Base-by-base conservation (phyloP, 2,329 filamentous ascomycete genomes). In the Xylariaceae sp. region DNA sequence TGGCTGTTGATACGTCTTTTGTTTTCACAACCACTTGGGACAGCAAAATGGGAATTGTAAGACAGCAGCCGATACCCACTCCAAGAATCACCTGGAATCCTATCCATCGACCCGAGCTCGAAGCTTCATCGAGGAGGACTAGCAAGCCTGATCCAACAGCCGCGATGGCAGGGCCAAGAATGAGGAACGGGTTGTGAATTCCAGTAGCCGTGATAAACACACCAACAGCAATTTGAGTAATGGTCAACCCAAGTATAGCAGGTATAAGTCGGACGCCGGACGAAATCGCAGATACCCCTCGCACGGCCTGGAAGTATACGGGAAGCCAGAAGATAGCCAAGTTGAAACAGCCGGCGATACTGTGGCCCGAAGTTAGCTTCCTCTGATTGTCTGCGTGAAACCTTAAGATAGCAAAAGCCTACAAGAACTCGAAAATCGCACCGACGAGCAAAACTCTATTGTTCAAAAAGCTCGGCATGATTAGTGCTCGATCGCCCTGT, bases 21-120 rank as follows among this genome's bases (percentile, higher is more conserved):
- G 53, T 48, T n/a, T 45, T 48, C 12, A 55, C 53, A 17, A 49
- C 49, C 17, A 55, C 49, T 49, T 55, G 53, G 2, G 53, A 55
- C 41, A 53, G 41, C 33, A 53, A 48, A 10, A 49, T 17, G 40
- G 50, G 50, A 44, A 53, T 53, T 31, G 45, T 53, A 3, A 53
- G 50, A 42, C 50, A 53, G 22, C 48, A 34, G 12, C 51, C 51
- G 42, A 54, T 42, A 10, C 51, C 51, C 11, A 46, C 45, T 5
- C 48, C 48, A 42, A 46, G 43, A 12, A 51, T 42, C 10, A 51
- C 41, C 14, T 51, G 48, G 33, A 51, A 39, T 4, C 36, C 36
- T 3, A 39, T 39, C 36, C 36, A 39, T 39, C 10, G 36, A 3
- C 13, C 36, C 16, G 36, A 14, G 16, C 33, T 39, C 13, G 36